Evolutionary conservation across 2,329 filamentous ascomycete species (phyloP), one percentile per base, ranked within the genome.

Genomic region (Cladophialophora yegresii): DNA sequence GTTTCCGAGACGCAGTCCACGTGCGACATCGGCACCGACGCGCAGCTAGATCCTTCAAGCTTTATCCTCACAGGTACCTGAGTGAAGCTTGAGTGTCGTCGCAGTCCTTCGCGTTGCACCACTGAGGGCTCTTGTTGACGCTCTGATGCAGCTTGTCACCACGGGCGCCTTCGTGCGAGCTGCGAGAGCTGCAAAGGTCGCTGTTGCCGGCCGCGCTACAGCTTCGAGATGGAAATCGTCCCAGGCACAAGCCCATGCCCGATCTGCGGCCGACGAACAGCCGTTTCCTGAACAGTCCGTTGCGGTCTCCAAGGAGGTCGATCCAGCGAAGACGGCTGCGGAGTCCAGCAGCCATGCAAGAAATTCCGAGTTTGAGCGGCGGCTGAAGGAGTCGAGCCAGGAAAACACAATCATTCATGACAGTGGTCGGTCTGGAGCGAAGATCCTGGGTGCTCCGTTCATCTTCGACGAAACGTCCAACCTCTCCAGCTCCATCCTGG

Each of bases 391-490:
- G 30, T 30, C 61, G 20, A 54, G 33, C 2, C 61, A 62, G 56
- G 57, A 56, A 23, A 68, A 67, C 56, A 67, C 67, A 20, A 67
- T 68, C 20, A 43, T 67, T 20, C 63, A 58, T 8, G 64, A 58
- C 8, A 49, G 40, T 55, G 60, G 33, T 26, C n/a, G 56, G 10
- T 64, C 68, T 7, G 68, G 69, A 9, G 61, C 63, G 22, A 68
- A 64, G 10, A 68, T 71, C n/a, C n/a, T 67, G 32, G 67, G 67
- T 8, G 54, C 61, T 20, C 61, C 67, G 2, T 70, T 66, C 54
- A 43, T 69, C 20, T 70, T 70, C 45, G 92, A 98, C 75, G 77
- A 83, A 58, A 97, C 92, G 90, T 95, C 89, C 77, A 99, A 99
- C 77, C 84, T 90, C 13, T 88, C 93, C 3, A 72, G 84, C 28